A percentile compares a stretch with the other conserved stretches of the same genome.
phyloP scores from a whole-genome alignment of 176 grass and related monocot species.

The Aegilops tauschii region DNA sequence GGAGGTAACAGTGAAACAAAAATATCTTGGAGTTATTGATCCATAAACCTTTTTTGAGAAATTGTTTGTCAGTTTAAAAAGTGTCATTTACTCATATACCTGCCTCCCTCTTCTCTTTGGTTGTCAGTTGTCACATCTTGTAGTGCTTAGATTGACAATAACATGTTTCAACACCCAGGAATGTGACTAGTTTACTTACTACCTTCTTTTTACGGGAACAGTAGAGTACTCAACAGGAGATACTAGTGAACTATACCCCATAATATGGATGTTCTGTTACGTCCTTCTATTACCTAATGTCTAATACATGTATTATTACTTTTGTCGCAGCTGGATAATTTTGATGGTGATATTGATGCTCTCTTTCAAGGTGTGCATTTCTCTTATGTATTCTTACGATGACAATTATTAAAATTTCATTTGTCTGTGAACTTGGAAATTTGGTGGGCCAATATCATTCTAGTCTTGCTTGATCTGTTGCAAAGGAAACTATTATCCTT shows the following conservation, averaged over 20 bases:
- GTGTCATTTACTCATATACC: not conserved
- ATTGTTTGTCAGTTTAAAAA: not conserved
- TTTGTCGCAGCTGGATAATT: constrained; percentile 70
- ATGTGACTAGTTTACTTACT: constrained; percentile 8
- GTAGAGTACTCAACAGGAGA: not conserved
- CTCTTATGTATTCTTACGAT: constrained; percentile 23
- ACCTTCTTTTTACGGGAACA: not conserved
- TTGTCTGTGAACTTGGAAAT: not conserved
- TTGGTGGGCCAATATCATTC: not conserved
- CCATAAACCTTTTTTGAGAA: not conserved
- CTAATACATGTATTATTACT: not conserved
- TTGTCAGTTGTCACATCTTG: not conserved
- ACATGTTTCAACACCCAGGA: not conserved
- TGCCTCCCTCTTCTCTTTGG: not conserved
- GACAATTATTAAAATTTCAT: not conserved
- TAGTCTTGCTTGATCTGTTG: constrained; percentile 4
- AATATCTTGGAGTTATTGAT: not conserved
- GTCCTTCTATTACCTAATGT: not conserved
- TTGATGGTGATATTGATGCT: constrained; percentile 47
- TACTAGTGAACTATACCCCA: not conserved
- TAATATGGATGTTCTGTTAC: not conserved
- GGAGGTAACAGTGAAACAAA: not conserved
- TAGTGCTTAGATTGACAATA: constrained; percentile 5
- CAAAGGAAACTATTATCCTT: not conserved
- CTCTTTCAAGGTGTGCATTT: constrained; percentile 60